Base-by-base conservation (phyloP, 2,329 filamentous ascomycete species). In the Aspergillus proliferans region DNA sequence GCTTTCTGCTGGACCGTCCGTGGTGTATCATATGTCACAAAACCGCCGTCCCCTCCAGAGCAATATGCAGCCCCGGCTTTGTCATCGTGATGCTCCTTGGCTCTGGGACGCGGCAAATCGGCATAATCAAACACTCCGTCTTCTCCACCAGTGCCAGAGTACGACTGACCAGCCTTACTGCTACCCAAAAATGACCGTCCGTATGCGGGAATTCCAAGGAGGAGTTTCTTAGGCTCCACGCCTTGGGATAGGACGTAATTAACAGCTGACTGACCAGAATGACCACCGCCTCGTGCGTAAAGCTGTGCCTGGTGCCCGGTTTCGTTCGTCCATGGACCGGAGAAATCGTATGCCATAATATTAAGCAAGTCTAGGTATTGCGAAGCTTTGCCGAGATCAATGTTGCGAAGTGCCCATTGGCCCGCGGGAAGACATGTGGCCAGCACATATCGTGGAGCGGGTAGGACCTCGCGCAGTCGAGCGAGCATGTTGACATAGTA, bases 271-370 rank as follows among this genome's bases (percentile, higher is more conserved):
- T 85, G 79, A n/a, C 80, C 67, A 0, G 61, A 64, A n/a, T 73
- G 71, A 1, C 80, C 74, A 53, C 51, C 39, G 41, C 52, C 41
- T 2, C 82, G 77, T 1, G 82, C 73, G 61, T 84, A 87, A 1
- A 93, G 79, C 63, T 90, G 87, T 4, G 87, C 81, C 47, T 92
- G 88, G 64, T 92, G 86, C 6, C 87, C 87, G 42, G 81, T 81
- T 49, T 78, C 78, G 26, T 73, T 64, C 1, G 79, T 80, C 87
- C 87, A 91, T 3, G 81, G 75, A 1, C 87, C 87, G 22, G 80
- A 83, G 61, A 91, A 87, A 66, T 93, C 87, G 67, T 90, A 93
- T 1, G 87, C 81, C 80, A 86, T 88, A 33, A 93, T 71, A 65
- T 92, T 92, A 65, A 93, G 72, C 53, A 84, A 78, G 66, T 92